Base-by-base conservation (phyloP, 441 rosid species). In the Macaranga tanarius region DNA sequence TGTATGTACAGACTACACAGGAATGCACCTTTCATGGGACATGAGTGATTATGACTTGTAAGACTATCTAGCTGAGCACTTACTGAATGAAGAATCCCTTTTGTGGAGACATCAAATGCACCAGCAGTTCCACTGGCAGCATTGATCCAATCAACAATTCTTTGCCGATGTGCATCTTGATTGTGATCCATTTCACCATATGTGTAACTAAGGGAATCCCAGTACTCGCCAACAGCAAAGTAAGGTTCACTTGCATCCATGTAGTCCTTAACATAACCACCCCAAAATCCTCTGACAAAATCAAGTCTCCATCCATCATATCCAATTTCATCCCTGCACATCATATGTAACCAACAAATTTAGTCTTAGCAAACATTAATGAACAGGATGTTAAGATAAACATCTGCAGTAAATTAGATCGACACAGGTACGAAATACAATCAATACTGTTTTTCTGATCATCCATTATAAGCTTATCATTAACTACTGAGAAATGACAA, bases 281-380 rank as follows among this genome's bases (percentile, higher is more conserved):
- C 99, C 99, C 99, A 95, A 78, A 95, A 95, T 62, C 97, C 97
- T 89, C 97, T 86, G 56, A 85, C 96, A 74, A 95, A 95, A 83
- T 95, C 99, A 72, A 95, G 97, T 86, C 99, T 89, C 97, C 99
- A 95, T 82, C 97, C 99, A 84, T 95, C 97, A 75, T 91, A 95
- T 54, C 99, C 99, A 78, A 95, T 90, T 81, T 92, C 99, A 8
- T 88, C 81, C 79, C 97, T 95, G 88, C 79, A 79, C 28, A 61
- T 79, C 72, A 77, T 20, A 76, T 16, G 40, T 52, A 12, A 75
- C 66, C 57, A 75, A 65, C 44, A 78, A 64, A 70, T 8, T 69
- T 62, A 70, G 69, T 45, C 70, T 22, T 58, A 52, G 5, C 17
- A 26, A 25, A 44, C 9, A 8, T 42, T 15, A 42, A 44, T 25